Evolutionary conservation across 495 filamentous ascomycete genomes (phyloP).

Genomic region (Penicillium maclennaniae): DNA sequence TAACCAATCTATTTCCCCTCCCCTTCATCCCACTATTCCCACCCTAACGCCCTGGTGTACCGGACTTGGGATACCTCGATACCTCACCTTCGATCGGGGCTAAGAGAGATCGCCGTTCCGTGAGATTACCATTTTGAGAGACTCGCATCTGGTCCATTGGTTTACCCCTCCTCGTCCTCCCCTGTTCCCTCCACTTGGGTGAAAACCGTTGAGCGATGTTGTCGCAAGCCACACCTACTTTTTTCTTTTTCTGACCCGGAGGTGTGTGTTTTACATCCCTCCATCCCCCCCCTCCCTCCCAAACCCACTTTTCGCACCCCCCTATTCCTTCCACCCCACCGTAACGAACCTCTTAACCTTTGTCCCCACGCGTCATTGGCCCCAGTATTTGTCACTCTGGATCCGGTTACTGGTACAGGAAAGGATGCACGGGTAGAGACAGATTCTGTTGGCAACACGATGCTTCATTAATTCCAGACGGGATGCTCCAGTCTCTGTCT

Average conservation of each 20-base stretch:
- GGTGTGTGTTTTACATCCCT: background rate
- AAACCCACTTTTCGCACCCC: background rate
- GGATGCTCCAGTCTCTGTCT: background rate
- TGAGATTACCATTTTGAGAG: conserved; percentile 18
- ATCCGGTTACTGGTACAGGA: conserved; percentile 15
- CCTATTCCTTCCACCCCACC: conserved; percentile 8
- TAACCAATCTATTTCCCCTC: conserved; percentile 26
- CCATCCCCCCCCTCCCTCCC: background rate
- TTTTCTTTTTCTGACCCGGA: background rate
- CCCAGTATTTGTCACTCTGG: conserved; percentile 41
- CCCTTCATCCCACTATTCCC: conserved; percentile 12
- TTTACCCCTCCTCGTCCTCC: too few relatives aligned
- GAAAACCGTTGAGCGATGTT: conserved; percentile 28
- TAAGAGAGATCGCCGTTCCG: conserved; percentile 24
- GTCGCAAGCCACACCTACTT: conserved; percentile 18
- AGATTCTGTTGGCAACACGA: conserved; percentile 4
- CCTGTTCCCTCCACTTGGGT: conserved; percentile 10
- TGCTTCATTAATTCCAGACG: conserved; percentile 17
- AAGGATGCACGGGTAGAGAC: conserved; percentile 29
- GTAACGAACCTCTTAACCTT: conserved; percentile 20
- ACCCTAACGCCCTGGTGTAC: conserved; percentile 15
- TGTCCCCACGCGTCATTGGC: conserved; percentile 13
- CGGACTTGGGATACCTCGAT: conserved; percentile 2
- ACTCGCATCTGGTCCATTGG: conserved; percentile 12
- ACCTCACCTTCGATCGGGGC: conserved; percentile 13